Base-by-base conservation (phyloP, 495 filamentous ascomycete species). In the Cercophora scortea region DNA sequence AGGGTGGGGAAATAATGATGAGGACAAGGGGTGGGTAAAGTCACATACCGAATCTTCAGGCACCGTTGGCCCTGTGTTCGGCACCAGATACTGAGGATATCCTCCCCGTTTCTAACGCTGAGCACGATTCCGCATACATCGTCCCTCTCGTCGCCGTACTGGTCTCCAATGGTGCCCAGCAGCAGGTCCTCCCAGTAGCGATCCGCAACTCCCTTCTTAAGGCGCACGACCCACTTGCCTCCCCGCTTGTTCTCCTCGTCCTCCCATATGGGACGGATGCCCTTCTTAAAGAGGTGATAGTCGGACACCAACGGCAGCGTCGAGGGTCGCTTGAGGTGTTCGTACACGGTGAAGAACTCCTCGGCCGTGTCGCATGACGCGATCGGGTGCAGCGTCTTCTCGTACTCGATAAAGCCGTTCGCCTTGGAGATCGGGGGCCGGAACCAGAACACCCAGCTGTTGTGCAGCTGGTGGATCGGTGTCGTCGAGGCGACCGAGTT, bases 101-200 rank as follows among this genome's bases (percentile, higher is more conserved):
- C 93, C 72, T 98, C 93, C 18, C 91, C 91, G 65, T 89, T 92
- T 51, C 93, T 78, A 49, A 98, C 89, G 66, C 92, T 96, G 36
- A 98, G 75, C 10, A 98, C 94, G 44, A 84, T 86, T 52, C 93
- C 93, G 60, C 93, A 97, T 38, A 98, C 86, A 65, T 97, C 94
- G 55, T 98, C 93, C 38, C 86, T 81, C 34, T 89, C 92, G 59
- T 97, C 93, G 34, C 84, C 83, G 67, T 97, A 97, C 66, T 96
- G 94, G 64, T 97, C 91, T 19, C 93, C 93, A 48, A 95, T 80
- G 64, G 96, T 87, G 34, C 89, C 90, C 56, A 97, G 71, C 45
- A 97, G 76, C 45, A 98, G 75, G 64, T 98, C 90, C 74, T 98
- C 93, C 88, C 94, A 98, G 72, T 96, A 98, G 41, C 94, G 85